Evolutionary conservation across 805 yeast genomes (phyloP).

Genomic region (Wickerhamiella australiensis): DNA sequence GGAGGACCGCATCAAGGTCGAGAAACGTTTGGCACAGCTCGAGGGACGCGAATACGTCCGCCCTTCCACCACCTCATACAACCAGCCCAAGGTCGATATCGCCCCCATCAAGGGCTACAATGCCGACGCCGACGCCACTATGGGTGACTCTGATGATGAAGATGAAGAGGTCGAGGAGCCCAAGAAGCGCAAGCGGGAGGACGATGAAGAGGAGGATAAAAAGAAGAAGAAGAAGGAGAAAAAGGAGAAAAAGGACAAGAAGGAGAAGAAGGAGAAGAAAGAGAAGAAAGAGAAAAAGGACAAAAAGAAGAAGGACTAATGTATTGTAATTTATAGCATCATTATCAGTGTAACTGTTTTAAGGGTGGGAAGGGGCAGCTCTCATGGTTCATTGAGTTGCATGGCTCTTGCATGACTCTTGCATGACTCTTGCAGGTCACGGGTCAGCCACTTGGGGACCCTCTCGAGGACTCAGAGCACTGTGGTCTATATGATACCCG

Average conservation of each 20-base stretch:
- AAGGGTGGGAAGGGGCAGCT: too few relatives aligned
- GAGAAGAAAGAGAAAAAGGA: conserved; percentile 18
- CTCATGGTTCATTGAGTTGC: too few relatives aligned
- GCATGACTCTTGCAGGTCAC: too few relatives aligned
- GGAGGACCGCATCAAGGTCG: conserved; percentile 84
- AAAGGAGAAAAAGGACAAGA: conserved; percentile 19
- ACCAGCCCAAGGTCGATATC: conserved; percentile 76
- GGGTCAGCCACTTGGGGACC: too few relatives aligned
- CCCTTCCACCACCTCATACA: conserved; percentile 62
- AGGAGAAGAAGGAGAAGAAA: conserved; percentile 18
- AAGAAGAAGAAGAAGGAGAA: conserved; percentile 19
- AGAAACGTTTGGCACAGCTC: conserved; percentile 81
- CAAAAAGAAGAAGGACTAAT: conserved; percentile 16
- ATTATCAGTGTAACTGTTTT: background rate
- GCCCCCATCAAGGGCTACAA: conserved; percentile 80
- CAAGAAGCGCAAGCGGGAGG: conserved; percentile 10
- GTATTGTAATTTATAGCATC: conserved; percentile 11
- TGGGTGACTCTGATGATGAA: conserved; percentile 24
- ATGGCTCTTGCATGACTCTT: too few relatives aligned
- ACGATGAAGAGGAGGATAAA: conserved; percentile 12
- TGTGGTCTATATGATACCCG: too few relatives aligned
- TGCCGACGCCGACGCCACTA: conserved; percentile 84
- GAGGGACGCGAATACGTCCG: conserved; percentile 89
- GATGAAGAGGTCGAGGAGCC: conserved; percentile 9
- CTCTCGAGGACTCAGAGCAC: too few relatives aligned